These are phyloP conservation scores for Anisodus tanguticus DNA, from an alignment of 257 asterid species.

Conservation along the genomic window DNA sequence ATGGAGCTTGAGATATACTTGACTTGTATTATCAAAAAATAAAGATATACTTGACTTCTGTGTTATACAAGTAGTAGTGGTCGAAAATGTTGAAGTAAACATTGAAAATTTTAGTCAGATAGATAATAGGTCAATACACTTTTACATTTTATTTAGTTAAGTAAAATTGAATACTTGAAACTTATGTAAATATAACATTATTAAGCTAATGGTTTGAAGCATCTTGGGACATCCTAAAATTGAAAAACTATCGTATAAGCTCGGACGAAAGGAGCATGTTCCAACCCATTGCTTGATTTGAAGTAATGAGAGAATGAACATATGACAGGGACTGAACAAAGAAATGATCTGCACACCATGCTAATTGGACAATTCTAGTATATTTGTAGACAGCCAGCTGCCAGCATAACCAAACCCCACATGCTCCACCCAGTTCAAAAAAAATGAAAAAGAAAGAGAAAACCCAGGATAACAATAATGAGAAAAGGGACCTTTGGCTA, in stretches of 20 bases:
- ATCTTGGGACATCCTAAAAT: neutral
- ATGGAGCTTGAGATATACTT: constrained; percentile 13
- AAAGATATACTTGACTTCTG: too few relatives aligned
- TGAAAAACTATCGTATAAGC: neutral
- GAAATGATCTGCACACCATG: constrained; percentile 1
- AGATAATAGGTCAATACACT: neutral
- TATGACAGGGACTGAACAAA: constrained; percentile 25
- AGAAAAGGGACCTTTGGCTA: neutral
- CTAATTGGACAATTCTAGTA: neutral
- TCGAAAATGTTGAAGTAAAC: neutral
- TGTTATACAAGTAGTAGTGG: neutral
- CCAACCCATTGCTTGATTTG: neutral
- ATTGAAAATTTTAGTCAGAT: neutral
- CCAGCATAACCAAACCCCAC: neutral
- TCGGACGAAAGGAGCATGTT: neutral
- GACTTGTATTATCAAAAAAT: too few relatives aligned
- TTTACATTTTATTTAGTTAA: neutral
- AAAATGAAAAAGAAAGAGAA: constrained; percentile 9
- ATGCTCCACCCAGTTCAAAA: neutral
- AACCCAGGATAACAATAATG: neutral
- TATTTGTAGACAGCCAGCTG: neutral
- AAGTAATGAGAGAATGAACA: constrained; percentile 20
- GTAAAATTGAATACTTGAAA: neutral
- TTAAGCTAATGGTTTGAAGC: constrained; percentile 23
- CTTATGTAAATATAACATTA: constrained; percentile 2